phyloP scores from a whole-genome alignment of 352 stramenopile genomes.

The Pythium grandisporangium region DNA sequence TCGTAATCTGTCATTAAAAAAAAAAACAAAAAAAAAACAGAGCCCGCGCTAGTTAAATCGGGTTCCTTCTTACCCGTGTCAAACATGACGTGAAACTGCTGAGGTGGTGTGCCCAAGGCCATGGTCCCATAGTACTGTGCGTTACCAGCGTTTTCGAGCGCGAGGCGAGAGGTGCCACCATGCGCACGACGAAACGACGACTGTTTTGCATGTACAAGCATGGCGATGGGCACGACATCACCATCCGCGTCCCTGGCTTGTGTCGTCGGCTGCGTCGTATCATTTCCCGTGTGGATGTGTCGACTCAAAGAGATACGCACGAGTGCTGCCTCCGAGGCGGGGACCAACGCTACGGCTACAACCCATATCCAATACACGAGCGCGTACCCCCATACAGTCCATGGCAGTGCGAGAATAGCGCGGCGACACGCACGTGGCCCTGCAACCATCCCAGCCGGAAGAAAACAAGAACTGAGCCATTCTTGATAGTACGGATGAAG shows the following conservation, averaged over 20 bases:
- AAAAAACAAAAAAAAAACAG: background rate
- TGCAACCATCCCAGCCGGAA: too few species aligned
- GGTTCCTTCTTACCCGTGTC: constrained; percentile 12
- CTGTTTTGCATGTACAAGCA: background rate
- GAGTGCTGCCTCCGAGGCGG: too few species aligned
- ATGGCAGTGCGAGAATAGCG: too few species aligned
- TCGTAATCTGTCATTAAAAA: background rate
- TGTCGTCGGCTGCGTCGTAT: background rate
- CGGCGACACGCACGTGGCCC: too few species aligned
- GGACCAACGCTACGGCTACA: too few species aligned
- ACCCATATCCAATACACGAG: too few species aligned
- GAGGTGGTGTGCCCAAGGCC: constrained; percentile 20
- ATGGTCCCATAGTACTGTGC: constrained; percentile 19
- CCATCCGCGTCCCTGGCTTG: background rate
- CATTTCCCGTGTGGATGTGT: background rate
- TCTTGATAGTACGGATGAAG: too few species aligned
- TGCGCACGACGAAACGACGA: background rate
- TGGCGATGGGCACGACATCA: too few species aligned
- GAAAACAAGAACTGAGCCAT: too few species aligned
- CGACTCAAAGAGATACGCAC: background rate
- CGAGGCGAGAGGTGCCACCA: constrained; percentile 9
- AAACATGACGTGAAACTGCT: constrained; percentile 21
- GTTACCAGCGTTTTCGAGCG: constrained; percentile 15
- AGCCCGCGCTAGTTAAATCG: background rate
- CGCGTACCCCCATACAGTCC: too few species aligned